phyloP scores from a whole-genome alignment of 1,284 basidiomycete genomes.

The Melanopsichium pennsylvanicum region DNA sequence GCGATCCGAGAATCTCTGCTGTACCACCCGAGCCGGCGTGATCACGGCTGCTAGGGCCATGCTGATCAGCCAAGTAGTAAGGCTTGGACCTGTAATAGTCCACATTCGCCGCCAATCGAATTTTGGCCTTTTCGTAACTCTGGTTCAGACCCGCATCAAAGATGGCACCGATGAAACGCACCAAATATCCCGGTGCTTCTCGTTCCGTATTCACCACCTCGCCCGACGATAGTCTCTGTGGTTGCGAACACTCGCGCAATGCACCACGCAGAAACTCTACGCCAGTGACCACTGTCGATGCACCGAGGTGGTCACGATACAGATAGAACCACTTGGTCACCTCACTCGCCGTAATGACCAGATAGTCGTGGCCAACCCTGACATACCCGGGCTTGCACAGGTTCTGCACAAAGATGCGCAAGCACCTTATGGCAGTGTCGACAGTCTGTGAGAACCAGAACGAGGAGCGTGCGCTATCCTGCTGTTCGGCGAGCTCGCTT shows the following conservation, averaged over 20 bases:
- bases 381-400: slow-evolving; percentile 41
- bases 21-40: slow-evolving; percentile 2
- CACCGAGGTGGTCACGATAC: slow-evolving; percentile 37
- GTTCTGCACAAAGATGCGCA: slow-evolving; percentile 28
- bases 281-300: slow-evolving; percentile 14
- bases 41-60: not conserved
- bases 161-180: slow-evolving; percentile 30
- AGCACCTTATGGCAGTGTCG: slow-evolving; percentile 25
- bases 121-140: slow-evolving; percentile 29
- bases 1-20: too few species aligned
- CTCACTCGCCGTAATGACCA: slow-evolving; percentile 41
- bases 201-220: slow-evolving; percentile 42
- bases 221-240: slow-evolving; percentile 30
- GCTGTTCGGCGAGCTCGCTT: slow-evolving; percentile 18
- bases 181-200: slow-evolving; percentile 44
- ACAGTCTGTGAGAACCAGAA: slow-evolving; percentile 44
- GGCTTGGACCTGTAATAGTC: slow-evolving; percentile 1
- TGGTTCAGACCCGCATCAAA: slow-evolving; percentile 34
- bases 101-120: slow-evolving; percentile 1
- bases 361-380: slow-evolving; percentile 41
- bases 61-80: slow-evolving; percentile 2
- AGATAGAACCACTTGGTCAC: slow-evolving; percentile 42
- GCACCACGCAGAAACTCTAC: slow-evolving; percentile 27
- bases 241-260: slow-evolving; percentile 29
- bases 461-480: slow-evolving; percentile 15